These are phyloP conservation scores for Pythium angustatum DNA, from an alignment of 352 stramenopile species.

Conservation along the genomic window DNA sequence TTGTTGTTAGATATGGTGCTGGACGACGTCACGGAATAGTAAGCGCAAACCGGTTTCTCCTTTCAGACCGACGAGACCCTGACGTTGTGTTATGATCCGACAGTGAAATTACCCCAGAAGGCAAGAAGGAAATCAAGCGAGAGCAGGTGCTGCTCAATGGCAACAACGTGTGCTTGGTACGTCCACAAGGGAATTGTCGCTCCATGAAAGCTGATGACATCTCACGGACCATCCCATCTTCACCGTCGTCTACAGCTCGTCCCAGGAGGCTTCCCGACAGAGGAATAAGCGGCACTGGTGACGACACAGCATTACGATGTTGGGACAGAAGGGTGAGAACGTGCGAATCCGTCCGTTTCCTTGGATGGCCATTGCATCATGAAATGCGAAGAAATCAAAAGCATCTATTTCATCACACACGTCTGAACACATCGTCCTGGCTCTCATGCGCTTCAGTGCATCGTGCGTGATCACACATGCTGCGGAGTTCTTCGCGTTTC, in stretches of 20 bases:
- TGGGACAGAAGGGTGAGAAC: neutral
- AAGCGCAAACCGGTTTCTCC: constrained; percentile 25
- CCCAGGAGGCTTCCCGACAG: constrained; percentile 68
- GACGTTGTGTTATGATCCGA: neutral
- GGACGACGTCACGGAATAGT: constrained; percentile 95
- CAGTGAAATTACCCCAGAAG: constrained; percentile 86
- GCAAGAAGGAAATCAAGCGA: constrained; percentile 85
- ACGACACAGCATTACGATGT: neutral
- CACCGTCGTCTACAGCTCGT: constrained; percentile 52
- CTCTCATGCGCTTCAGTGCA: neutral
- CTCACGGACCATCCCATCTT: neutral
- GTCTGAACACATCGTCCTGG: neutral
- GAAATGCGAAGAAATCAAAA: constrained; percentile 7
- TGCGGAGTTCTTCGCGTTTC: constrained; percentile 8
- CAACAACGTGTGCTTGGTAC: constrained; percentile 96
- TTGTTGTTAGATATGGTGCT: constrained; percentile 87
- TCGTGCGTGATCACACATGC: neutral
- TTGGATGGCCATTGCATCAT: neutral
- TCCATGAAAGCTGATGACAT: too few relatives aligned
- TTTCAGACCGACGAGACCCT: neutral
- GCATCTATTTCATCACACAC: constrained; percentile 7
- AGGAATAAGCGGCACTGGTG: constrained; percentile 1
- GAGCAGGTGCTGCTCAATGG: constrained; percentile 98
- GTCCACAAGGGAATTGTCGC: too few relatives aligned
- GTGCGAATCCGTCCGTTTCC: neutral